These are phyloP conservation scores for Simmondsia chinensis DNA, from an alignment of 148 eudicot species.

Conservation along the genomic window DNA sequence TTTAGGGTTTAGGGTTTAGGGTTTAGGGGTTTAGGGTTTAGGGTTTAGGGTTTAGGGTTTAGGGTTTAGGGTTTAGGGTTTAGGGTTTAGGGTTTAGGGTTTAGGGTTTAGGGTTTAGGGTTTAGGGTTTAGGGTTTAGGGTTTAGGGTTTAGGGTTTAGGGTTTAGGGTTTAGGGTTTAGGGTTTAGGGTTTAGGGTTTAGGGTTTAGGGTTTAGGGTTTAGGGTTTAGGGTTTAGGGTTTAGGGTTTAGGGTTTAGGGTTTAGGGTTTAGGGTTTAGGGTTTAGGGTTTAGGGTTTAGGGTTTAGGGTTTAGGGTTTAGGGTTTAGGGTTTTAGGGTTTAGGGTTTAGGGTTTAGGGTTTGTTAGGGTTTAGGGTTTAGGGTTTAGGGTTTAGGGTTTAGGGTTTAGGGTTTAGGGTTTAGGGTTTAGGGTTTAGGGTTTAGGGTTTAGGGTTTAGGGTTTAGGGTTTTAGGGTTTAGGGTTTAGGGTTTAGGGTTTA, in stretches of 20 bases:
- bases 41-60: neutral
- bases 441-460: neutral
- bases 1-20: neutral
- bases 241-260: neutral
- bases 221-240: neutral
- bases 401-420: neutral
- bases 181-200: neutral
- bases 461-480: neutral
- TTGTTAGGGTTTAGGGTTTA: too few relatives aligned
- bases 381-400: neutral
- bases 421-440: neutral
- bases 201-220: neutral
- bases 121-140: neutral
- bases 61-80: neutral
- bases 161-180: neutral
- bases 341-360: neutral
- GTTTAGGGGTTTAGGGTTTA: too few relatives aligned
- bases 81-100: neutral
- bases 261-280: neutral
- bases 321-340: neutral
- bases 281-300: neutral
- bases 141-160: neutral
- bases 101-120: neutral
- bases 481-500: neutral
- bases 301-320: neutral